phyloP scores from a whole-genome alignment of 202 grass and related monocot genomes.

The Alloteropsis angusta region DNA sequence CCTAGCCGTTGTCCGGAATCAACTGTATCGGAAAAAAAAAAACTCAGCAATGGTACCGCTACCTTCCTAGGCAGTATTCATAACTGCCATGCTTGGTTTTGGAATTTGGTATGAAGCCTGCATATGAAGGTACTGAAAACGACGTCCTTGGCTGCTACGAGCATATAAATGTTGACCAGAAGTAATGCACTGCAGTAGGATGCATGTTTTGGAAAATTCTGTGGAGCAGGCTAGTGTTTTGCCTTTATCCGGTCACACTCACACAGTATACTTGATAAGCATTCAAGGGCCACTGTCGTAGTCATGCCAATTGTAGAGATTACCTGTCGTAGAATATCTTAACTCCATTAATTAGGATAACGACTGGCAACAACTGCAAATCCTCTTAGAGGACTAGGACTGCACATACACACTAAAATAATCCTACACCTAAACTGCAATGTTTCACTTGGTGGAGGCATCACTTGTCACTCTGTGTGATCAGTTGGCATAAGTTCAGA shows the following conservation, averaged over 20 bases:
- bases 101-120: not conserved
- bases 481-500: slow-evolving; percentile 3
- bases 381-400: not conserved
- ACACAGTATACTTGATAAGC: not conserved
- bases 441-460: slow-evolving; percentile 11
- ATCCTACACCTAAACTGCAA: not conserved
- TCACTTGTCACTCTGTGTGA: not conserved
- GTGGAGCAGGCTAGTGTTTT: not conserved
- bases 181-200: not conserved
- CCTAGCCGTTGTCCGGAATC: not conserved
- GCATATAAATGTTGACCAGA: not conserved
- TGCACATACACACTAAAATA: not conserved
- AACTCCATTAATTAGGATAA: slow-evolving; percentile 12
- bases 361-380: slow-evolving; percentile 20
- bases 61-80: not conserved
- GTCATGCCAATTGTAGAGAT: slow-evolving; percentile 15
- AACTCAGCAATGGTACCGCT: not conserved
- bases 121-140: not conserved
- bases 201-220: not conserved
- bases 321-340: not conserved
- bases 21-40: not conserved
- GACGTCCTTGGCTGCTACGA: not conserved
- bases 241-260: not conserved
- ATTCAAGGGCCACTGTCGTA: slow-evolving; percentile 8
- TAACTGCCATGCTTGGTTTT: slow-evolving; percentile 5